A percentile compares a stretch with the other conserved stretches of the same genome.
Conservation (phyloP, 2,329 filamentous ascomycete species). For the Furcasterigmium sp. region DNA sequence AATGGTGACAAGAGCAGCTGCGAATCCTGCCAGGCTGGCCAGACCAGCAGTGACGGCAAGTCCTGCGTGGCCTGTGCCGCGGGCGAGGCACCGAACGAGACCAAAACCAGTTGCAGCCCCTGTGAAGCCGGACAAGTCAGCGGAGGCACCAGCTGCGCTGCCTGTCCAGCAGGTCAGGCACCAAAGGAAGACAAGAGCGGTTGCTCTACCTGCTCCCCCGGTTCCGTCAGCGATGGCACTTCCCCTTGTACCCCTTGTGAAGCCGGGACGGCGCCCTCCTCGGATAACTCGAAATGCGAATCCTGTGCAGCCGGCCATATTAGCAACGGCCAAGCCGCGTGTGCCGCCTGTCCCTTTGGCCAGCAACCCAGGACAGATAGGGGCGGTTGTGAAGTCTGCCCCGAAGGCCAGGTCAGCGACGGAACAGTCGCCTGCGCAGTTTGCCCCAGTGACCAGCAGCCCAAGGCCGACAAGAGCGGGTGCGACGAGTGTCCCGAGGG, state of each 20-base stretch:
- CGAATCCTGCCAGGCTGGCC: neutral
- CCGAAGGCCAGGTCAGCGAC: neutral
- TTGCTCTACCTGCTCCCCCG: neutral
- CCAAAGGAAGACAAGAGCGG: neutral
- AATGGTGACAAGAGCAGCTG: neutral
- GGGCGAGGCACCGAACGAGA: neutral
- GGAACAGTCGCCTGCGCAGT: too few relatives aligned
- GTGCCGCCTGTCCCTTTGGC: neutral
- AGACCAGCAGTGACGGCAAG: neutral
- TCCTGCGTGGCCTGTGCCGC: neutral
- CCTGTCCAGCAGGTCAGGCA: neutral
- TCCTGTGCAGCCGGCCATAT: slow-evolving; percentile 11
- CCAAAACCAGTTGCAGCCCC: neutral
- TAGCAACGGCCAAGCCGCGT: neutral
- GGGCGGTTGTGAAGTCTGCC: neutral
- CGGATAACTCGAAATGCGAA: neutral
- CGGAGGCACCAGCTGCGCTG: neutral
- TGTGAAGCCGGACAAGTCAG: neutral
- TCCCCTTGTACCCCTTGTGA: neutral
- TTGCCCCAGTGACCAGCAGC: too few relatives aligned
- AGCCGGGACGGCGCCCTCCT: neutral
- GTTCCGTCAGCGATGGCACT: neutral
- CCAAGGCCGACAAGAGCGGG: too few relatives aligned
- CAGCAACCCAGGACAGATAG: neutral
- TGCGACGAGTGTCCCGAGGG: too few relatives aligned